These are phyloP conservation scores for Fraxinus latifolia DNA, from an alignment of 305 asterid genomes.

Conservation along the genomic window DNA sequence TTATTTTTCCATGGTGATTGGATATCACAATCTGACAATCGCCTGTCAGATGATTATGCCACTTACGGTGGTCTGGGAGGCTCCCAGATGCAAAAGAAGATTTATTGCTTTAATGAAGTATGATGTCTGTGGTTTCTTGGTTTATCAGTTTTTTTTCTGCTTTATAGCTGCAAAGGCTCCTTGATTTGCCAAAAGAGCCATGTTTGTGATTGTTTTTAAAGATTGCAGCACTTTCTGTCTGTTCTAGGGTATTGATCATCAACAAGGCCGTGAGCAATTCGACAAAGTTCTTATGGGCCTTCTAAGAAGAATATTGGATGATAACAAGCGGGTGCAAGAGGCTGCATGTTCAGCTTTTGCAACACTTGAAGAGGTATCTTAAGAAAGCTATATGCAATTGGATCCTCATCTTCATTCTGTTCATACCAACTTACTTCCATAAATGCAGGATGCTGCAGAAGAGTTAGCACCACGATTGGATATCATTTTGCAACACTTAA, in stretches of 20 bases:
- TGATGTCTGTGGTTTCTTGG: constrained; percentile 14
- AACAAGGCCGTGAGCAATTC: constrained; percentile 74
- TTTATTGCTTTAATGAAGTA: neutral
- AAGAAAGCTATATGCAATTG: neutral
- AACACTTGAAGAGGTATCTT: constrained; percentile 86
- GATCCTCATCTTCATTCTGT: neutral
- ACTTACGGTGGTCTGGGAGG: neutral
- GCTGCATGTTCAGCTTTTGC: constrained; percentile 99
- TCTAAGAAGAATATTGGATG: constrained; percentile 84
- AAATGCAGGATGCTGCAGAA: constrained; percentile 84
- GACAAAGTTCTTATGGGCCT: constrained; percentile 76
- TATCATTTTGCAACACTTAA: constrained; percentile 79
- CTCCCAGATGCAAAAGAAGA: neutral
- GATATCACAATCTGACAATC: neutral
- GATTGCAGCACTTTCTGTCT: constrained; percentile 24
- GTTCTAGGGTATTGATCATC: constrained; percentile 61
- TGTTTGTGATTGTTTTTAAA: constrained; percentile 3
- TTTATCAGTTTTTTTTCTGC: neutral
- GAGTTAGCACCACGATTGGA: constrained; percentile 69
- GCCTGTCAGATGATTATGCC: constrained; percentile 1
- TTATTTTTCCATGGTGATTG: neutral
- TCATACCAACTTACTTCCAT: neutral
- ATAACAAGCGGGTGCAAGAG: constrained; percentile 95
- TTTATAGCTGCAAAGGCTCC: neutral
- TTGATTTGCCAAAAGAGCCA: neutral